Evolutionary conservation across 2,329 filamentous ascomycete genomes (phyloP), one percentile per base, ranked within the genome.

Genomic region (Penicillium sp.): DNA sequence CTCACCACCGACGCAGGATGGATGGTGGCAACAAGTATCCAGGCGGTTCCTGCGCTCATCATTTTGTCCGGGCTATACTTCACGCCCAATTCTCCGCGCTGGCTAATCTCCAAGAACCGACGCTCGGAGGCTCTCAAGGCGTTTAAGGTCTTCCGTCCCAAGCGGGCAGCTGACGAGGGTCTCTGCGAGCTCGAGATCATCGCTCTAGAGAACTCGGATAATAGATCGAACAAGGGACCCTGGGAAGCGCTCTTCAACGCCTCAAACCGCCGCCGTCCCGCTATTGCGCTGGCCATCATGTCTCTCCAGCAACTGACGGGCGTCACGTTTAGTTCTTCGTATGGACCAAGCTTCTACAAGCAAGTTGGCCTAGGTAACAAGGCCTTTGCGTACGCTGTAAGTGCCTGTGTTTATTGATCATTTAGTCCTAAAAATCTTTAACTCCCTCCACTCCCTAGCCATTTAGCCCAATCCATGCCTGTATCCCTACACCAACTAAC

Each of bases 271-370:
- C 51, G 51, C 35, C 51, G 51, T 35, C 45, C 51, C 19, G 19
- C 19, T 13, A 41, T 54, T 21, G 51, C 51, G 26, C 51, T 54
- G 8, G 51, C 19, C 5, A 54, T 54, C 51, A 54, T 54, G 51
- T 21, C 51, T 17, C 23, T 54, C 7, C 51, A 54, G 51, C 51
- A 54, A n/a, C 19, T 54, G 30, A 54, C 51, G 5, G 51, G 51
- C 51, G 51, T 54, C 7, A 54, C 51, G 7, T 54, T 54, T 19
- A 54, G 51, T 26, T 45, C 35, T 30, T 54, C 51, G 7, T 54
- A 54, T 7, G 51, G 51, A 5, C 51, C 51, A 30, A 51, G 26
- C 11, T 51, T 51, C 21, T 51, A 51, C 48, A 51, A 51, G 48
- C 26, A 51, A n/a, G 48, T 51, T 30, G 48, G 48, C 17, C 17